These are phyloP conservation scores for Pseudocercospora macadamiae DNA, from an alignment of 2,329 filamentous ascomycete genomes.

Conservation along the genomic window DNA sequence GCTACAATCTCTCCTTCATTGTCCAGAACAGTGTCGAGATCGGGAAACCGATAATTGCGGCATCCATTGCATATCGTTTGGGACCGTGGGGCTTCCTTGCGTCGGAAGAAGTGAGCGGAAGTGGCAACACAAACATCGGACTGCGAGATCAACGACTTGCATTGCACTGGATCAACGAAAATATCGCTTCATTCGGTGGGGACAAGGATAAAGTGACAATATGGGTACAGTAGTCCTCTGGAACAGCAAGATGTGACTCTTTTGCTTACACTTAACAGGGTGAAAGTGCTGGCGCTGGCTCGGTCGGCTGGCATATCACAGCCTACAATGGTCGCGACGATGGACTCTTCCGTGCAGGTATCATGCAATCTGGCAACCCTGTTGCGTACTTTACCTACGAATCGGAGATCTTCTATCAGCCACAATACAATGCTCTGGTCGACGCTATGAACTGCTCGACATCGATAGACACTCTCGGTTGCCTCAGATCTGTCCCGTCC, in stretches of 20 bases:
- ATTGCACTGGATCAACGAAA: slow-evolving; percentile 49
- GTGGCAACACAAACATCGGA: slow-evolving; percentile 56
- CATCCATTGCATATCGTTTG: slow-evolving; percentile 67
- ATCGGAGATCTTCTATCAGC: slow-evolving; percentile 46
- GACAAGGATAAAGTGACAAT: slow-evolving; percentile 61
- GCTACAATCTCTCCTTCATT: slow-evolving; percentile 66
- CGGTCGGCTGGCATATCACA: slow-evolving; percentile 51
- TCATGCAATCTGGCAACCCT: slow-evolving; percentile 47
- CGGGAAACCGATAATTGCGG: slow-evolving; percentile 57
- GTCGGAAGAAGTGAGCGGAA: slow-evolving; percentile 55
- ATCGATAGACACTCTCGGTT: slow-evolving; percentile 62
- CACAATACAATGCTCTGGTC: slow-evolving; percentile 66
- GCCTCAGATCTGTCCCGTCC: slow-evolving; percentile 58
- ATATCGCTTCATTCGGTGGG: slow-evolving; percentile 68
- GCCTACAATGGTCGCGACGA: slow-evolving; percentile 54
- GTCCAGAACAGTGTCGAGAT: slow-evolving; percentile 51
- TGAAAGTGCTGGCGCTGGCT: slow-evolving; percentile 44
- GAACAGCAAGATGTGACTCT: too few species aligned
- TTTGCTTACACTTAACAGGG: neutral
- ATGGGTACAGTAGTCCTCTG: slow-evolving; percentile 26
- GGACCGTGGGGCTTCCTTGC: slow-evolving; percentile 71
- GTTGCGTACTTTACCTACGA: slow-evolving; percentile 29
- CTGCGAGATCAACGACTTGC: slow-evolving; percentile 49
- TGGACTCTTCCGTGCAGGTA: slow-evolving; percentile 50
- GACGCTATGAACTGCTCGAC: slow-evolving; percentile 61